Percentiles rank a stretch among this genome's conserved stretches.
Evolutionary conservation across 2,329 filamentous ascomycete genomes (phyloP).

Genomic region (Xylaria sp.): DNA sequence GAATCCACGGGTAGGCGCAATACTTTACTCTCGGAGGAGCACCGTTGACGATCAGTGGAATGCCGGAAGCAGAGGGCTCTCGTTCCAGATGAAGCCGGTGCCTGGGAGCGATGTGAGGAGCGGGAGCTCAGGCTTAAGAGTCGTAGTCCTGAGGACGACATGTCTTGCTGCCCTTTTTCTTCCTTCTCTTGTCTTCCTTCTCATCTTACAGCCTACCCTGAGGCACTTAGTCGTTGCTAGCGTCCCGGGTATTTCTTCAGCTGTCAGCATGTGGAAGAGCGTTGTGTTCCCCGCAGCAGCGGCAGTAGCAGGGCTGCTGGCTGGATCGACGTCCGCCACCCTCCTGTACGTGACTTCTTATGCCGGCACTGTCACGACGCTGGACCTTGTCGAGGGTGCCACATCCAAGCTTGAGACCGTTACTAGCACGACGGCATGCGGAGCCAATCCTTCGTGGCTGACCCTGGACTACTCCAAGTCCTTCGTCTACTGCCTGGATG

Average conservation of each 20-base stretch:
- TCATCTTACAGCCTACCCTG: conserved; percentile 11
- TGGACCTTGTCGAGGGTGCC: conserved; percentile 53
- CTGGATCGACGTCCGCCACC: conserved; percentile 51
- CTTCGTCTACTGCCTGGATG: conserved; percentile 69
- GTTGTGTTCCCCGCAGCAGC: conserved; percentile 44
- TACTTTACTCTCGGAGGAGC: conserved; percentile 15
- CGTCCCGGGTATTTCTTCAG: conserved; percentile 20
- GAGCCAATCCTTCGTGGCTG: conserved; percentile 68
- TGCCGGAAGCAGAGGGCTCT: conserved; percentile 32
- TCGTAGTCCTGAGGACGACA: conserved; percentile 26
- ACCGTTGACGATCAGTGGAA: conserved; percentile 17
- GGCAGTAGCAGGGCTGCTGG: conserved; percentile 44
- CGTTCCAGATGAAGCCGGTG: conserved; percentile 31
- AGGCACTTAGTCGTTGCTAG: conserved; percentile 14
- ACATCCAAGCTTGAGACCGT: conserved; percentile 55
- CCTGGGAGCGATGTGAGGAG: not conserved
- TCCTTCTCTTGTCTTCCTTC: conserved; percentile 7
- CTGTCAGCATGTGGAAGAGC: conserved; percentile 45
- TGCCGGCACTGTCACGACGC: conserved; percentile 60
- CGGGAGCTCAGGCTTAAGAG: conserved; percentile 33
- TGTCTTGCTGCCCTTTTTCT: conserved; percentile 31
- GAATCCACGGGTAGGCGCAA: conserved; percentile 12
- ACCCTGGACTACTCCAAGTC: conserved; percentile 62
- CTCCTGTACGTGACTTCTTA: conserved; percentile 63
- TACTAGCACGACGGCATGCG: conserved; percentile 60